Base-by-base conservation (phyloP, 805 yeast species). In the Ogataea degrootiae region DNA sequence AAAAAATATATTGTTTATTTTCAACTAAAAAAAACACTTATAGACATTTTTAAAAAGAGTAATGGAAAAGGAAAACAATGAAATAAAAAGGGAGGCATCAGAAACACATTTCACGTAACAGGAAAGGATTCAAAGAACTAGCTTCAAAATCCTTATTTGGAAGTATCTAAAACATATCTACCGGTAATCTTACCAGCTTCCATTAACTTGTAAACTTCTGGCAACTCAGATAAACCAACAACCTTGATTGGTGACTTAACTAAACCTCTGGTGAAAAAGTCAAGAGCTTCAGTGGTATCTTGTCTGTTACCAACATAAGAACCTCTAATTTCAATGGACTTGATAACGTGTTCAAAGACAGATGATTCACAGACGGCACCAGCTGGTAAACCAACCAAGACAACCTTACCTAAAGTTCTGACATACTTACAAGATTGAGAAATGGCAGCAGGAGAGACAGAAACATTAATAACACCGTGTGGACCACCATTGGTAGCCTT, bases 281-380 rank as follows among this genome's bases (percentile, higher is more conserved):
- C 88, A 52, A 84, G 63, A 39, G 89, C 89, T 67, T 84, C 90
- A 53, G 83, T 77, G 54, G 94, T 79, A 70, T 88, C 96, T 56
- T 85, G 87, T 71, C 95, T 83, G 80, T 87, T 87, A 61, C 96
- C 96, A 54, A 88, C 96, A 65, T 86, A 85, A 42, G 96, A 87
- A 60, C 95, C 96, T 67, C 76, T 80, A 62, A 88, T 83, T 62
- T 74, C 74, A 64, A 85, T 76, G 46, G 88, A 79, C 70, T 79
- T 84, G 58, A 85, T 79, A 50, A 88, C 96, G 44, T 85, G 82
- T 54, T 75, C 72, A 71, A 87, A 85, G 45, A 88, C 89, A 46
- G 80, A 76, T 34, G 90, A 81, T 59, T 77, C 74, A 62, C 82
- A 79, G 66, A 80, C 78, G 53, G 94, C 94, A 58, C 82, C 82